Evolutionary conservation across 1,139 yeast species (phyloP), one percentile per base, ranked within the genome.

Genomic region (Magnusiomyces tetraspermus): DNA sequence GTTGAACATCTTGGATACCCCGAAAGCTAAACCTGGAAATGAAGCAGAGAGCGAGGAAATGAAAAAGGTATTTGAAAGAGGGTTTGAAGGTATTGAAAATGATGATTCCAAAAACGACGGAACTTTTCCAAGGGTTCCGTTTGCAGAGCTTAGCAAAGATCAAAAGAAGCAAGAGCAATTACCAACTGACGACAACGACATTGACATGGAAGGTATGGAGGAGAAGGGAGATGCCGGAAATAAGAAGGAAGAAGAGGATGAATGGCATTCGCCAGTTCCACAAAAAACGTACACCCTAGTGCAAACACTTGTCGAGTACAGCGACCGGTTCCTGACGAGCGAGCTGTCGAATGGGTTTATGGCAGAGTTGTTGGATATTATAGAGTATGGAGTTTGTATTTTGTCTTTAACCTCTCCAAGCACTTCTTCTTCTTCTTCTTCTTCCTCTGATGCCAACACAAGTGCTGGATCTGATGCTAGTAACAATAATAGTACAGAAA

Each of bases 181-280:
- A 28, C 4, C 38, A 17, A 13, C 8, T 10, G 10, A 6, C n/a
- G 26, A 40, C n/a, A 5, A 19, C 17, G 59, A n/a, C n/a, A n/a
- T n/a, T n/a, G n/a, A n/a, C n/a, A 53, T 13, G 56, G 52, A 23
- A 26, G 48, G 51, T 22, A 50, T 47, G 1, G 50, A 46, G 6
- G 52, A 41, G 17, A 52, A 55, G 28, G 58, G 61, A 1, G 70
- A 67, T 51, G 67, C 67, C 8, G 58, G 57, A 11, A 49, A 54
- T 6, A 50, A 53, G 2, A 59, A 57, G 11, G 49, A 55, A n/a
- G 65, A 59, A 62, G 67, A 66, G 19, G 57, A 54, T 5, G 61
- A 66, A 26, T 88, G 96, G 96, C 60, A 63, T 0, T 83, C 90
- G 0, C 79, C 80, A 0, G 70, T 89, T 0, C 85, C 94, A 0